Conservation (phyloP, 192 early-diverging fungal genomes). For the Chytriomyces sp. region DNA sequence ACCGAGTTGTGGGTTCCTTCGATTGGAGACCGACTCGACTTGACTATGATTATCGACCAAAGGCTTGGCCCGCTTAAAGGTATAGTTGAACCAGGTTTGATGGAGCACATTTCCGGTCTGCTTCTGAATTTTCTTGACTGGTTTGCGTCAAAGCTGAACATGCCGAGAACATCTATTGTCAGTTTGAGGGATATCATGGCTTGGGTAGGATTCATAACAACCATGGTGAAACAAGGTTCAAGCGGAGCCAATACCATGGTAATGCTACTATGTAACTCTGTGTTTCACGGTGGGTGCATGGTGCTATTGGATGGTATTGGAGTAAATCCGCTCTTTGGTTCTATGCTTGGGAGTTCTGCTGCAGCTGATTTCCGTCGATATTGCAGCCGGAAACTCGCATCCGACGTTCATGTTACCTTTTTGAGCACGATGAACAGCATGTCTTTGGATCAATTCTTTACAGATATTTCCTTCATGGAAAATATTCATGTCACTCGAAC, state of each 20-base stretch:
- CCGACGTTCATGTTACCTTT: background rate
- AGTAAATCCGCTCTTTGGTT: constrained; percentile 66
- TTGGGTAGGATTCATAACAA: constrained; percentile 86
- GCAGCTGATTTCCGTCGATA: constrained; percentile 18
- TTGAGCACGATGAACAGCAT: background rate
- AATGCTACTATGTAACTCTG: constrained; percentile 44
- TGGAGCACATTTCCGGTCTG: constrained; percentile 28
- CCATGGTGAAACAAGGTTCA: constrained; percentile 5
- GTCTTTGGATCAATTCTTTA: constrained; percentile 1
- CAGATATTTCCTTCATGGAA: constrained; percentile 11
- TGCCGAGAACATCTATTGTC: constrained; percentile 56
- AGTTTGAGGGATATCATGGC: constrained; percentile 90
- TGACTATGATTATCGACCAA: constrained; percentile 52
- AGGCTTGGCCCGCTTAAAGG: background rate
- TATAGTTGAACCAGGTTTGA: background rate
- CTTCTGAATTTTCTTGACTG: constrained; percentile 86
- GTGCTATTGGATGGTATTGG: constrained; percentile 91
- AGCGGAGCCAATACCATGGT: background rate
- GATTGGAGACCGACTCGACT: constrained; percentile 77
- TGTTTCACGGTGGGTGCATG: constrained; percentile 88
- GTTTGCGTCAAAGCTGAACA: constrained; percentile 65
- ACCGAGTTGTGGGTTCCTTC: constrained; percentile 96
- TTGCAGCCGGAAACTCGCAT: constrained; percentile 17
- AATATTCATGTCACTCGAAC: constrained; percentile 18
- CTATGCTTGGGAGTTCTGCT: constrained; percentile 28